Evolutionary conservation across 2,329 filamentous ascomycete genomes (phyloP), one percentile per base, ranked within the genome.

Genomic region (Hypoxylon sp.): DNA sequence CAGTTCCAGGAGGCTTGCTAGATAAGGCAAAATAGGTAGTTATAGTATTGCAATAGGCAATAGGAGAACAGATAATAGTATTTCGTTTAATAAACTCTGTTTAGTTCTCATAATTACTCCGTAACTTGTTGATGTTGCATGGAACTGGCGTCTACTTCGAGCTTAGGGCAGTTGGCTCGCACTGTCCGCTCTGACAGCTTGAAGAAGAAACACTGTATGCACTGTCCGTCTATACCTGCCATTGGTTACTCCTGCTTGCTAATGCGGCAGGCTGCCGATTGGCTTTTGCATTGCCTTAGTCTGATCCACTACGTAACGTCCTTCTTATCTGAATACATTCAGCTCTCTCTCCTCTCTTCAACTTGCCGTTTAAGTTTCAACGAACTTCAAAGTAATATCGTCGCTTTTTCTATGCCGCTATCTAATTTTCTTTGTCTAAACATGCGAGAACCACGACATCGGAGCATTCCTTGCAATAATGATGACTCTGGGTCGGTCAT

Each of bases 201-300:
- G 21, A 21, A 40, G 21, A n/a, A 40, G 17, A 12, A 7, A 23
- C 21, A 45, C 41, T 34, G 31, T 51, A 17, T 13, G 36, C 30
- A 34, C 30, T 44, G 35, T 23, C 23, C 12, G 12, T 35, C 25
- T 26, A 35, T n/a, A 13, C 21, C 15, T 8, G 13, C n/a, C n/a
- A n/a, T n/a, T n/a, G n/a, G n/a, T n/a, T n/a, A n/a, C n/a, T n/a
- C n/a, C n/a, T n/a, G n/a, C n/a, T n/a, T 16, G 30, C 11, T 35
- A 45, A 11, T 17, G 46, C 31, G 51, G 51, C 15, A 43, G 34
- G 36, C 46, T 51, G 27, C 46, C 51, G 51, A 55, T 55, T 55
- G 51, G 51, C 27, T 55, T 21, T 31, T 8, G 4, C 7, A 25
- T 29, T 31, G 19, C 11, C 29, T 15, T 11, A 32, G 15, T 20